A percentile compares a stretch with the other conserved stretches of the same genome.
Conservation (phyloP, 2,329 filamentous ascomycete species). For the Verticillium albo-atrum region DNA sequence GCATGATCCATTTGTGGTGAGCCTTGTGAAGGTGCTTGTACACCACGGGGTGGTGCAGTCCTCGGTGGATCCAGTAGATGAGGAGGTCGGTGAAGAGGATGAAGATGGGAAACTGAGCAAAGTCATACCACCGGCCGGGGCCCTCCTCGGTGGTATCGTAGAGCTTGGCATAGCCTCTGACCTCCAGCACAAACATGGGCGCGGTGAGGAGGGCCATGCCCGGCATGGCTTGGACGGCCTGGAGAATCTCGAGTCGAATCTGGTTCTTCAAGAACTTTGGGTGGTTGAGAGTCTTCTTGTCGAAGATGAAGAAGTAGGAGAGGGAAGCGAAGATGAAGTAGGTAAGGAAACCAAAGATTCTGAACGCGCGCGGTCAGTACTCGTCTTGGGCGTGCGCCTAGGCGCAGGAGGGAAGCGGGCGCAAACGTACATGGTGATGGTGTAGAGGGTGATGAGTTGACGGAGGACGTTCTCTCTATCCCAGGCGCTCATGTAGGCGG, state of each 20-base stretch:
- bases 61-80: slow-evolving; percentile 91
- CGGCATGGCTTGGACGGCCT: slow-evolving; percentile 73
- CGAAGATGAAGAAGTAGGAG: slow-evolving; percentile 86
- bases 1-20: slow-evolving; percentile 99
- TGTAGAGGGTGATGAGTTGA: slow-evolving; percentile 70
- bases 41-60: slow-evolving; percentile 71
- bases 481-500: slow-evolving; percentile 76
- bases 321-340: slow-evolving; percentile 83
- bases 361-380: slow-evolving; percentile 28
- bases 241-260: slow-evolving; percentile 77
- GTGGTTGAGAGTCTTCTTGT: slow-evolving; percentile 83
- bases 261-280: slow-evolving; percentile 96
- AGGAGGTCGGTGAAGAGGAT: slow-evolving; percentile 82
- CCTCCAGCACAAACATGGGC: slow-evolving; percentile 77
- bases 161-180: slow-evolving; percentile 79
- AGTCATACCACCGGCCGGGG: slow-evolving; percentile 73
- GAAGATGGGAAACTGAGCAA: slow-evolving; percentile 83
- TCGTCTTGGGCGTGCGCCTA: not conserved
- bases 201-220: slow-evolving; percentile 78
- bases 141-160: slow-evolving; percentile 77
- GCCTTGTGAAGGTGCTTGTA: slow-evolving; percentile 95
- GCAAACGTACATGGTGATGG: slow-evolving; percentile 74
- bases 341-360: slow-evolving; percentile 77
- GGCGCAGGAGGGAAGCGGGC: not conserved
- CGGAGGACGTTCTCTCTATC: slow-evolving; percentile 72